Conservation (phyloP, 1,284 basidiomycete genomes). For the Wallemia mellicola region DNA sequence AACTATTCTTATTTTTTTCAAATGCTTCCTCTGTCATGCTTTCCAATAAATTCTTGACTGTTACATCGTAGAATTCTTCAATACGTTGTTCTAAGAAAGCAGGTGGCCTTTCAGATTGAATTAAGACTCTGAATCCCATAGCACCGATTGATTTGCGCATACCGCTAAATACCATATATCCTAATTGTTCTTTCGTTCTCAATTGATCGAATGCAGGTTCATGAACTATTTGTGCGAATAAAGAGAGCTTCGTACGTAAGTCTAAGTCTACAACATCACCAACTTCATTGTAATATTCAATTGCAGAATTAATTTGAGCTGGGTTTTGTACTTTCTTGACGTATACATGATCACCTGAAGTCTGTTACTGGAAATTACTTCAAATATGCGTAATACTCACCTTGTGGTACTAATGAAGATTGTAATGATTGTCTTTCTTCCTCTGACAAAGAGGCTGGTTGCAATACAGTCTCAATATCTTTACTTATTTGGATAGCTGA, state of each 20-base stretch:
- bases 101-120: constrained; percentile 67
- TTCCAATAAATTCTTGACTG: constrained; percentile 18
- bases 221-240: constrained; percentile 36
- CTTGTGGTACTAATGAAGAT: constrained; percentile 35
- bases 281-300: constrained; percentile 49
- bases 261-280: constrained; percentile 23
- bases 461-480: constrained; percentile 39
- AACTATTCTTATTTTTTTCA: constrained; percentile 25
- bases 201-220: constrained; percentile 84
- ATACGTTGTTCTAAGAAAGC: constrained; percentile 65
- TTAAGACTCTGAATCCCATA: constrained; percentile 51
- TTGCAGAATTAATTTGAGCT: constrained; percentile 55
- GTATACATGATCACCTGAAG: constrained; percentile 38
- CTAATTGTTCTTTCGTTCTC: constrained; percentile 87
- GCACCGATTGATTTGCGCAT: constrained; percentile 26
- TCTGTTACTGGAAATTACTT: not conserved
- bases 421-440: constrained; percentile 27
- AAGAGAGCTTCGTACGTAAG: constrained; percentile 14
- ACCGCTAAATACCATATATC: constrained; percentile 41
- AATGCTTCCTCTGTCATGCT: constrained; percentile 33
- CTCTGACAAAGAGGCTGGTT: constrained; percentile 25
- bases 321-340: constrained; percentile 43
- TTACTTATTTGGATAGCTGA: not conserved
- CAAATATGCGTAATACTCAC: constrained; percentile 17
- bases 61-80: constrained; percentile 45